phyloP scores from a whole-genome alignment of 805 yeast genomes.

The Cyberlindnera amylophila region DNA sequence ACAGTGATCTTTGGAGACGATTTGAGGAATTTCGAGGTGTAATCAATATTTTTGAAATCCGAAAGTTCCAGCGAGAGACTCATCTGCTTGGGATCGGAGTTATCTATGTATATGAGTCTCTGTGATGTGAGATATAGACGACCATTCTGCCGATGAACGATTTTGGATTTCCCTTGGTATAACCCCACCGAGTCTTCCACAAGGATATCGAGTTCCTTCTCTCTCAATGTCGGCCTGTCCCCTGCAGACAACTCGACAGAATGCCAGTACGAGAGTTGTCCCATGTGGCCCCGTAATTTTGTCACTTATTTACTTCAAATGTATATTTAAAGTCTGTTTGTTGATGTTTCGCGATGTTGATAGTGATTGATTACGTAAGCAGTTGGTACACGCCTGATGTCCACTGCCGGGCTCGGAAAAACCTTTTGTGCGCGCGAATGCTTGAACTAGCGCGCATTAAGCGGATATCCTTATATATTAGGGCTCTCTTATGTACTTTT shows the following conservation, averaged over 20 bases:
- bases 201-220: conserved; percentile 47
- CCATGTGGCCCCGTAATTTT: conserved; percentile 14
- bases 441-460: no score
- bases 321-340: no score
- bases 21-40: conserved; percentile 56
- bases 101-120: conserved; percentile 71
- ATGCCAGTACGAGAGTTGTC: conserved; percentile 30
- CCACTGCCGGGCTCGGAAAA: no score
- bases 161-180: conserved; percentile 72
- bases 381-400: background rate
- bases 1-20: conserved; percentile 75
- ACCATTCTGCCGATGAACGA: conserved; percentile 65
- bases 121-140: conserved; percentile 71
- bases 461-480: no score
- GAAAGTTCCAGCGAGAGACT: conserved; percentile 47
- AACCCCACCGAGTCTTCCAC: conserved; percentile 63
- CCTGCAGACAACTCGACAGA: conserved; percentile 35
- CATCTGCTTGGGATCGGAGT: conserved; percentile 33
- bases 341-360: background rate
- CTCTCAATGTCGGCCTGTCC: conserved; percentile 36
- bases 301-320: no score
- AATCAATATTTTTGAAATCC: conserved; percentile 38
- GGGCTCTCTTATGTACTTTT: no score
- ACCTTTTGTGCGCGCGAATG: no score
- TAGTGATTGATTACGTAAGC: background rate